Base-by-base conservation (phyloP, 1,284 basidiomycete species). In the Agaricales sp. region DNA sequence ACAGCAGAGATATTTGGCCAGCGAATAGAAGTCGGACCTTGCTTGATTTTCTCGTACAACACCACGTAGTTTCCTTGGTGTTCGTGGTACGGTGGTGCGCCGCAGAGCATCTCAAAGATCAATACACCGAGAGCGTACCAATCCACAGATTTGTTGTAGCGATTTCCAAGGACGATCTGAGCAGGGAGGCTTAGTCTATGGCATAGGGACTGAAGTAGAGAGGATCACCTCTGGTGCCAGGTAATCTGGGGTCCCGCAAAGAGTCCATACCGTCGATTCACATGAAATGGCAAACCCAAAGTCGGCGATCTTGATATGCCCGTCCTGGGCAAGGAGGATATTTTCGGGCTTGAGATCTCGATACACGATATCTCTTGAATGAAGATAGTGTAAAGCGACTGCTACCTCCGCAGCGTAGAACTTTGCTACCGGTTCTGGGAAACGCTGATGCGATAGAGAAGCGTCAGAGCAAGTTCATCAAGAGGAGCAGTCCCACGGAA, bases 361-460 rank as follows among this genome's bases (percentile, higher is more conserved):
- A 67, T 99, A 99, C 58, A 99, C 89, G 67, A 99, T 94, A 59
- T 95, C 82, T 46, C 89, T 77, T 2, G 76, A 77, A 60, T 99
- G 95, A 2, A 99, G 73, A 66, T 97, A 89, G 63, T 96, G 91
- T 53, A 99, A 78, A 0, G 94, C 95, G 39, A 98, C 75, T 3
- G 92, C 92, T 11, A 99, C 95, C 64, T 99, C 95, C 2, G 96
- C 95, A 0, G 93, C 92, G 59, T 98, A 99, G 68, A 99, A 99
- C 66, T 99, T 99, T 23, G 96, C 95, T 2, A 99, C 96, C 1
- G 93, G 92, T 59, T 97, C 94, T 1, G 96, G 95, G 69, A 99
- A 99, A 35, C 95, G 79, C 87, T 97, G 67, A 52, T 46, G 49
- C 21, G 41, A 30, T 14, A 24, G 25, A 20, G 37, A 50, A 49